Evolutionary conservation across 2,329 filamentous ascomycete genomes (phyloP), one percentile per base, ranked within the genome.

Genomic region (Aspergillus brasiliensis): DNA sequence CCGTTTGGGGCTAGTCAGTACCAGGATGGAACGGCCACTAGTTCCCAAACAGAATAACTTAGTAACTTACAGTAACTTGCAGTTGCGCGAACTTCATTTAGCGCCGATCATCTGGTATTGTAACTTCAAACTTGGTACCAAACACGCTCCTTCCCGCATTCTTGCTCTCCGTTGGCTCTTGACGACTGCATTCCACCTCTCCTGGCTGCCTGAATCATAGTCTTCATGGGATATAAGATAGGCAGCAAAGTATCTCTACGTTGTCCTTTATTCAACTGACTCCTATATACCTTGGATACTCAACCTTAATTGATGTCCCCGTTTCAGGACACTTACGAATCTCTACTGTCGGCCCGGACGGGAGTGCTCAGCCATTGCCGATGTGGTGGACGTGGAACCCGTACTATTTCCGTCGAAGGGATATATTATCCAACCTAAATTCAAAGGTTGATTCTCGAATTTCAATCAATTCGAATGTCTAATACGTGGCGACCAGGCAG

Each of bases 21-120:
- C 34, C 34, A 40, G 37, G 8, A 17, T 40, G 51, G 51, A 54
- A 54, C 51, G 51, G 51, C 51, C 51, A 44, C 51, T 54, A 54
- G n/a, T 34, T 34, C 28, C 11, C 28, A 34, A 34, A 34, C 11
- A 5, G 28, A 34, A n/a, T n/a, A n/a, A n/a, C n/a, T n/a, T n/a
- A n/a, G n/a, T 34, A 34, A 34, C 28, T 34, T 34, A 34, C 28
- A 34, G 28, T 34, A 34, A 34, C 28, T 34, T 34, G 28, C 28
- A 34, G 28, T 34, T 34, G 28, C 28, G 28, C 28, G 28, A 34
- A 34, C 28, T 34, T 5, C 4, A 34, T 13, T 34, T 34, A 55
- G 52, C 52, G 52, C 19, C 52, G 40, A 55, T 55, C 52, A 6
- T 55, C 38, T 23, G 28, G 27, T 34, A 34, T 13, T 34, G n/a